A percentile compares a stretch with the other conserved stretches of the same genome.
Evolutionary conservation across 495 filamentous ascomycete genomes (phyloP).

Genomic region (Annulohypoxylon bovei): DNA sequence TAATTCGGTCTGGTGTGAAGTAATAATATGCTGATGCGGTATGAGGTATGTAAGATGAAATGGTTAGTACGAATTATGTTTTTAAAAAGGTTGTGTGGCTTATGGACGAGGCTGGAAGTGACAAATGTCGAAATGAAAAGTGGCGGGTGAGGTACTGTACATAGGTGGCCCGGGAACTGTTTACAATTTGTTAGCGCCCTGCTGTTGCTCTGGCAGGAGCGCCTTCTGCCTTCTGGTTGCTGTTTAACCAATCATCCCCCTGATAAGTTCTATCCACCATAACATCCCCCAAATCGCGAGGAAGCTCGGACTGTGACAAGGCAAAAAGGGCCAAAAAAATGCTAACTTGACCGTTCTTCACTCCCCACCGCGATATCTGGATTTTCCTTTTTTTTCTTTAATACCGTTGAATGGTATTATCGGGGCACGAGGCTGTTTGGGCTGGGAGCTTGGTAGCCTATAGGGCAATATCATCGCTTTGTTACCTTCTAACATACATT

Average conservation of each 20-base stretch:
- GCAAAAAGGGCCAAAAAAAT: constrained; percentile 20
- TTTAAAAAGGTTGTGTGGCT: constrained; percentile 12
- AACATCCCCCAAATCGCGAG: constrained; percentile 49
- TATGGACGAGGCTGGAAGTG: constrained; percentile 17
- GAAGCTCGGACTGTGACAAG: constrained; percentile 41
- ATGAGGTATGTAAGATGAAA: constrained; percentile 1
- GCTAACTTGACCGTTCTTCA: constrained; percentile 22
- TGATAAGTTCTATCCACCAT: constrained; percentile 46
- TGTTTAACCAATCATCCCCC: constrained; percentile 40
- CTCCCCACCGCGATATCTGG: constrained; percentile 34
- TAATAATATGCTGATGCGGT: not conserved
- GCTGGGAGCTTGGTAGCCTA: constrained; percentile 37
- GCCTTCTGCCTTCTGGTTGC: not conserved
- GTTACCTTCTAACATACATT: constrained; percentile 13
- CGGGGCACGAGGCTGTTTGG: constrained; percentile 28
- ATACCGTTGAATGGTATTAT: constrained; percentile 37
- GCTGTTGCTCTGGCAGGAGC: constrained; percentile 46
- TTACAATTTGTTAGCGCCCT: constrained; percentile 33
- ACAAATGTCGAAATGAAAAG: not conserved
- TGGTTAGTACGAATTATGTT: not conserved
- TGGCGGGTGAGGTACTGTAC: constrained; percentile 15
- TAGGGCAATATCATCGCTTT: constrained; percentile 26
- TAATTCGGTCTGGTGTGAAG: not conserved
- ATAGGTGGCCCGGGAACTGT: not conserved
- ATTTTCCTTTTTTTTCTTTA: not conserved